Conservation (phyloP, 1,284 basidiomycete species). For the Chondrostereum purpureum region DNA sequence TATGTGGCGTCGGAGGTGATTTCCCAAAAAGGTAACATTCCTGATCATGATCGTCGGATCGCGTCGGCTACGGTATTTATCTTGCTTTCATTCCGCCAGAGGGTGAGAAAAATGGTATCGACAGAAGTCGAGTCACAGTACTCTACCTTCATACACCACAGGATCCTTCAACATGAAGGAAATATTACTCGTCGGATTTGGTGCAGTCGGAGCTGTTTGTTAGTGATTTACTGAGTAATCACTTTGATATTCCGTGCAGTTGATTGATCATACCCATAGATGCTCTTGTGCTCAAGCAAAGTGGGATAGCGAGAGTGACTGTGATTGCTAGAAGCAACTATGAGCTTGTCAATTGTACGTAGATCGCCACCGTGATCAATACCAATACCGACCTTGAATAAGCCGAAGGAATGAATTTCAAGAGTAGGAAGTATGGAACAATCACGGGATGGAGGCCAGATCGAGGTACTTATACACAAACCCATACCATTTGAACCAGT, state of each 20-base stretch:
- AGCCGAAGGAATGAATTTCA: conserved; percentile 14
- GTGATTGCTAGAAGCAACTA: background rate
- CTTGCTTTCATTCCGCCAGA: too few species aligned
- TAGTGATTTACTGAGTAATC: conserved; percentile 17
- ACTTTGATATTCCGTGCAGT: background rate
- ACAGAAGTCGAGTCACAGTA: background rate
- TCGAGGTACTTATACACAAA: conserved; percentile 13
- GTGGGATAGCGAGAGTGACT: conserved; percentile 1
- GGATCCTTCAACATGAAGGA: conserved; percentile 28
- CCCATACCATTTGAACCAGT: too few species aligned
- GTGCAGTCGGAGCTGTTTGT: conserved; percentile 56
- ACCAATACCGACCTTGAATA: background rate
- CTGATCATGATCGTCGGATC: too few species aligned
- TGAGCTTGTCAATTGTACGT: conserved; percentile 12
- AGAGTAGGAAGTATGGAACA: conserved; percentile 13
- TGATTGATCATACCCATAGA: conserved; percentile 9
- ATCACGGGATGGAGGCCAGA: conserved; percentile 14
- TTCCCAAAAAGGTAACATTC: too few species aligned
- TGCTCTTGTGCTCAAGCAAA: conserved; percentile 10
- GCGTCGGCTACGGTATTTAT: too few species aligned
- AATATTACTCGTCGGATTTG: conserved; percentile 50
- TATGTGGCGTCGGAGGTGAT: too few species aligned
- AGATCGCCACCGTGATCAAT: conserved; percentile 3
- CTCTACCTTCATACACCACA: background rate
- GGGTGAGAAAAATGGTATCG: too few species aligned